Evolutionary conservation across 768 basidiomycete genomes (phyloP).

Genomic region (Asterophora lycoperdoides): DNA sequence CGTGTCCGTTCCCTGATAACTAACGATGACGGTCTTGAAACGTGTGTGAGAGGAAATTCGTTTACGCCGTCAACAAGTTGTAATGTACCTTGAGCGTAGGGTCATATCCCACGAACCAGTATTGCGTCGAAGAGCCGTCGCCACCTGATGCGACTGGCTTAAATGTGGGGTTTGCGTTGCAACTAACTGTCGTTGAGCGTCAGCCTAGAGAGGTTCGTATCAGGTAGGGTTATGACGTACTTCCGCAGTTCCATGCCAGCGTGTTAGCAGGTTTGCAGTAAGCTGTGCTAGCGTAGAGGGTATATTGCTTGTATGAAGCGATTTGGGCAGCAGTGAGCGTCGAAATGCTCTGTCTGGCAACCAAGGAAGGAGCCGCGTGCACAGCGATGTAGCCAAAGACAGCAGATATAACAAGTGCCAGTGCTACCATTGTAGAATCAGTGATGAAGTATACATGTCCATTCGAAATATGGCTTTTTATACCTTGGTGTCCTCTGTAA

Average conservation of each 20-base stretch:
- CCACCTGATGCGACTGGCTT: conserved; percentile 47
- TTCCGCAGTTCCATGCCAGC: conserved; percentile 45
- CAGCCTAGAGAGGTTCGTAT: not conserved
- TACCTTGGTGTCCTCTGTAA: too few relatives aligned
- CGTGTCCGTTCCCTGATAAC: conserved; percentile 24
- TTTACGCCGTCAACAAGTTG: not conserved
- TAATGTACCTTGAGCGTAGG: conserved; percentile 23
- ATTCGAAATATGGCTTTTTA: too few relatives aligned
- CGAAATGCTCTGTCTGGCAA: conserved; percentile 23
- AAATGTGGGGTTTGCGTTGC: conserved; percentile 43
- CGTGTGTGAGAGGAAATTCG: not conserved
- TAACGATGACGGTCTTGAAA: conserved; percentile 7
- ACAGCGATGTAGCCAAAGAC: too few relatives aligned
- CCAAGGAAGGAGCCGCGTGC: not conserved
- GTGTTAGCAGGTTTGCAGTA: conserved; percentile 37
- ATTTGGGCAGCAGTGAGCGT: conserved; percentile 33
- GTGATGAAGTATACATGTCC: too few relatives aligned
- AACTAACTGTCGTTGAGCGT: conserved; percentile 32
- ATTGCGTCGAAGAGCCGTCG: conserved; percentile 37
- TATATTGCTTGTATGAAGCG: conserved; percentile 35
- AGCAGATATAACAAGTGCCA: too few relatives aligned
- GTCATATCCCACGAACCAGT: conserved; percentile 45
- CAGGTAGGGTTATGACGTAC: not conserved
- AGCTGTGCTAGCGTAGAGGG: conserved; percentile 38
- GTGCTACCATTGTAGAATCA: too few relatives aligned